Conservation (phyloP, 495 filamentous ascomycete species). For the Neurospora sp. region DNA sequence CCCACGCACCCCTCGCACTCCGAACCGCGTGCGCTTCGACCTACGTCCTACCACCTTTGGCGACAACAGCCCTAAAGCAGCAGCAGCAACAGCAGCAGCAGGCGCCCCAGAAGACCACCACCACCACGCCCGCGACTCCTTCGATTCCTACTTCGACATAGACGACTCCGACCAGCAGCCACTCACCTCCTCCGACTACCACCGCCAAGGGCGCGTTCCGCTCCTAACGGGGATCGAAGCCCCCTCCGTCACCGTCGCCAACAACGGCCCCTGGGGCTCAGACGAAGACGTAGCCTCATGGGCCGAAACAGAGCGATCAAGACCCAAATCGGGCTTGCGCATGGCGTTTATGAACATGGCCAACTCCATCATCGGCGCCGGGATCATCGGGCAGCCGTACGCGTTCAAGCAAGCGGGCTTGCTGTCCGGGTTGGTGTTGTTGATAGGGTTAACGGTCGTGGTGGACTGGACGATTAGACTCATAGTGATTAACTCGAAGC, state of each 20-base stretch:
- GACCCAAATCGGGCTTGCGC: constrained; percentile 39
- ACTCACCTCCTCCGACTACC: constrained; percentile 17
- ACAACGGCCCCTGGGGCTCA: constrained; percentile 33
- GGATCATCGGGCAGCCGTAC: constrained; percentile 96
- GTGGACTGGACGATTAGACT: constrained; percentile 96
- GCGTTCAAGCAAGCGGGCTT: constrained; percentile 87
- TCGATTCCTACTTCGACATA: constrained; percentile 23
- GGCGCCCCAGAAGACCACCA: constrained; percentile 27
- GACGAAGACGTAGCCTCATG: constrained; percentile 30
- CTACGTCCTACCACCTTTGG: constrained; percentile 41
- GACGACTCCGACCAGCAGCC: constrained; percentile 5
- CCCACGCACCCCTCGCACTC: constrained; percentile 61
- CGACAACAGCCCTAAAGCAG: constrained; percentile 13
- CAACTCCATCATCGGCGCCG: constrained; percentile 95
- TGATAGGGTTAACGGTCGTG: constrained; percentile 68
- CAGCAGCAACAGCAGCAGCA: not conserved
- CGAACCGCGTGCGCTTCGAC: constrained; percentile 83
- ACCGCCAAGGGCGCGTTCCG: constrained; percentile 47
- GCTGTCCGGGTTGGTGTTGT: constrained; percentile 63
- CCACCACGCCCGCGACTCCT: constrained; percentile 31
- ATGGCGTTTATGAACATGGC: constrained; percentile 95
- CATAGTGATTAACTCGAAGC: constrained; percentile 91
- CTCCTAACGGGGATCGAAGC: constrained; percentile 81
- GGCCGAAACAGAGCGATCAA: constrained; percentile 32
- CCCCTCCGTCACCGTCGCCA: constrained; percentile 75